Evolutionary conservation across 495 filamentous ascomycete species (phyloP).

Genomic region (Xylaria cubensis): DNA sequence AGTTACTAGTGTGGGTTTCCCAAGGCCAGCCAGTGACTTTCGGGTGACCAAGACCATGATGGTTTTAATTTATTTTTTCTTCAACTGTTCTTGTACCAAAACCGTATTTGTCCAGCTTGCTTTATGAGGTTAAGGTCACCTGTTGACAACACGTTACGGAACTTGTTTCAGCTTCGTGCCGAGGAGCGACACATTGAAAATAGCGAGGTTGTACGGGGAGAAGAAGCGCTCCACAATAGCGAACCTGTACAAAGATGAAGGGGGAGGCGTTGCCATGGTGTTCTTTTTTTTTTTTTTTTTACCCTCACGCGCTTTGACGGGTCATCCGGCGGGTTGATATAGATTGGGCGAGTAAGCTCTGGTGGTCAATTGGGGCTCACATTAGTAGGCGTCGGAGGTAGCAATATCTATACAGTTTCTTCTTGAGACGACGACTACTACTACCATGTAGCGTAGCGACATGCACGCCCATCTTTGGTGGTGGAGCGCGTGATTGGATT

Average conservation of each 20-base stretch:
- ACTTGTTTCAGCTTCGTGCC: not conserved
- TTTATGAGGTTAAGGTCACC: constrained; percentile 12
- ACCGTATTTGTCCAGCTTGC: constrained; percentile 25
- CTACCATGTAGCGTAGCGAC: constrained; percentile 3
- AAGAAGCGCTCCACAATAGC: not conserved
- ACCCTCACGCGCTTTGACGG: constrained; percentile 1
- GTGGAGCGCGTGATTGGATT: constrained; percentile 16
- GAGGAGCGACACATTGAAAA: constrained; percentile 8
- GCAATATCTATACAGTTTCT: constrained; percentile 27
- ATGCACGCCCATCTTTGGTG: not conserved
- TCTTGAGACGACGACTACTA: not conserved
- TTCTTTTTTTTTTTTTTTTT: not conserved
- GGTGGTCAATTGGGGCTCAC: constrained; percentile 18
- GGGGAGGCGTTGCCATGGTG: not conserved
- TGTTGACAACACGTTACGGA: constrained; percentile 1
- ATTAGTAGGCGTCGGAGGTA: constrained; percentile 29
- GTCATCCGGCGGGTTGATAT: constrained; percentile 27
- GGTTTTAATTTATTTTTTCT: constrained; percentile 11
- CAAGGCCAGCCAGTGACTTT: not conserved
- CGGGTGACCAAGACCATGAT: constrained; percentile 24
- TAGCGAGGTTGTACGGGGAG: not conserved
- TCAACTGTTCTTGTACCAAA: constrained; percentile 39
- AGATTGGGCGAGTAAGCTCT: constrained; percentile 23
- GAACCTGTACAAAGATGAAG: constrained; percentile 23
- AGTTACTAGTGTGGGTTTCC: no score